phyloP scores from a whole-genome alignment of 139 green algal species.

The Astrephomene gubernaculifera region DNA sequence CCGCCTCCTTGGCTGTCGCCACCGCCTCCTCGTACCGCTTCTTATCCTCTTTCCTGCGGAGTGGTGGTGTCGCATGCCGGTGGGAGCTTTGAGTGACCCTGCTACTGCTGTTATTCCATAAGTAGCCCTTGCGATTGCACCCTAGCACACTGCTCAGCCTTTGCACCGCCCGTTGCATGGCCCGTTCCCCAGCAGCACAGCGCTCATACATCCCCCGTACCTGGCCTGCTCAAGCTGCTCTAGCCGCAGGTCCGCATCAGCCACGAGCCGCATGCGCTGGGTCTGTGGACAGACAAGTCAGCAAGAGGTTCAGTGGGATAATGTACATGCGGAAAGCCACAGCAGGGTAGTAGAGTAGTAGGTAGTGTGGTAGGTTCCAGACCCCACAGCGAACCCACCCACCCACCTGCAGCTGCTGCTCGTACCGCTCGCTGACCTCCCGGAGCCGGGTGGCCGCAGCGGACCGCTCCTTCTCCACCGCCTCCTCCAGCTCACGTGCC shows the following conservation, averaged over 20 bases:
- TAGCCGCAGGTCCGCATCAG: constrained; percentile 60
- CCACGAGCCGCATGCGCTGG: constrained; percentile 64
- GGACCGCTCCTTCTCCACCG: constrained; percentile 63
- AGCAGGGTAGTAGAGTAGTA: not conserved
- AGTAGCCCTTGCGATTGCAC: too few relatives aligned
- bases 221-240: constrained; percentile 58
- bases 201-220: too few relatives aligned
- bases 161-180: too few relatives aligned
- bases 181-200: too few relatives aligned
- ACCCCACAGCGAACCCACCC: not conserved
- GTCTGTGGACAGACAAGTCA: constrained; percentile 7
- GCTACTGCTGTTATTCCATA: too few relatives aligned
- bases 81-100: too few relatives aligned
- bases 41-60: constrained; percentile 59
- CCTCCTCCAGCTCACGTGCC: constrained; percentile 52
- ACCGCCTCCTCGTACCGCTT: constrained; percentile 54
- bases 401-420: constrained; percentile 50
- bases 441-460: constrained; percentile 47
- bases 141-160: too few relatives aligned
- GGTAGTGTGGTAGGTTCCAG: too few relatives aligned
- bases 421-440: constrained; percentile 65
- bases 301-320: too few relatives aligned
- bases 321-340: not conserved
- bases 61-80: too few relatives aligned
- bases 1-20: constrained; percentile 44